phyloP scores from a whole-genome alignment of 1,284 basidiomycete species.

The Malassezia sympodialis region DNA sequence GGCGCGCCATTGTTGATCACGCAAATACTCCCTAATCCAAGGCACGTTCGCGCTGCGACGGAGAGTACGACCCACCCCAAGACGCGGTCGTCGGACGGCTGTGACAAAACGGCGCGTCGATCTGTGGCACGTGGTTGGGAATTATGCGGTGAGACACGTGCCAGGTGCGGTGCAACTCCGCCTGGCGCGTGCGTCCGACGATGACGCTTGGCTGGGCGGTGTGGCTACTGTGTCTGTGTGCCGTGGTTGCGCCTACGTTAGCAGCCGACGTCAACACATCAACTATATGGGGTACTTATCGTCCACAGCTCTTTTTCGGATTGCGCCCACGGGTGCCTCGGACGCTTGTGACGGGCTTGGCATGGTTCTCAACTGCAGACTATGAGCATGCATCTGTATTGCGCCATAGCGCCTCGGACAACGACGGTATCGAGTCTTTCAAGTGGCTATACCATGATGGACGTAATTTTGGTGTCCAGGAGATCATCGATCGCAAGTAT shows the following conservation, averaged over 20 bases:
- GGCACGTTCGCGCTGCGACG: neutral
- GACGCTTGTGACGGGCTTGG: slow-evolving; percentile 76
- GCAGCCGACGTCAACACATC: slow-evolving; percentile 44
- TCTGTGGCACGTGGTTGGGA: neutral
- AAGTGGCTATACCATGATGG: slow-evolving; percentile 80
- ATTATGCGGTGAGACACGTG: neutral
- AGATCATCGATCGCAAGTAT: slow-evolving; percentile 67
- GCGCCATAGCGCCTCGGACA: slow-evolving; percentile 81
- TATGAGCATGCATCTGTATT: slow-evolving; percentile 49
- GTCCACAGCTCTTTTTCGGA: slow-evolving; percentile 87
- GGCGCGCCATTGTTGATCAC: slow-evolving; percentile 1
- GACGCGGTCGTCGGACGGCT: neutral
- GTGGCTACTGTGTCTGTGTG: neutral
- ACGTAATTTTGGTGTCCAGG: slow-evolving; percentile 70
- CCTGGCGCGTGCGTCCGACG: neutral
- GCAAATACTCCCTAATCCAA: neutral
- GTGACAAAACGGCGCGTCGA: neutral
- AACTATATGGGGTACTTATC: slow-evolving; percentile 78
- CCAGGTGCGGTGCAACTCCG: neutral
- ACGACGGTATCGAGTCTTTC: slow-evolving; percentile 67
- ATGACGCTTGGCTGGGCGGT: neutral
- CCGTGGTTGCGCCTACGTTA: too few relatives aligned
- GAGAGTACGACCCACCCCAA: neutral
- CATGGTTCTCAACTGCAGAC: slow-evolving; percentile 56
- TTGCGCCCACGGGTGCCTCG: slow-evolving; percentile 70